Conservation (phyloP, 495 filamentous ascomycete species). For the Hypoxylon fuscum region DNA sequence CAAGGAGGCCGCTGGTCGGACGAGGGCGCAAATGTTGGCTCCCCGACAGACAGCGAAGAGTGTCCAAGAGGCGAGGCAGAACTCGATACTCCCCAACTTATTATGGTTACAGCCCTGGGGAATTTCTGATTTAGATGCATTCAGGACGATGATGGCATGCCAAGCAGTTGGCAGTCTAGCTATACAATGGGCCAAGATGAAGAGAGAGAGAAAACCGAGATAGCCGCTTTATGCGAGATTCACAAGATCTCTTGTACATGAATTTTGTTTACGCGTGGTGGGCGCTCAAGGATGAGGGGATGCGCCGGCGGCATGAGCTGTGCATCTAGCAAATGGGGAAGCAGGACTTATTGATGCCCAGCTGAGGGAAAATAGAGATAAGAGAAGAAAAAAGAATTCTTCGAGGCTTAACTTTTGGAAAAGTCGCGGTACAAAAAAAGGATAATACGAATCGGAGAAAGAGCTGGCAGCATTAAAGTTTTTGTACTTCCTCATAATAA, state of each 20-base stretch:
- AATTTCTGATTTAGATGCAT: conserved; percentile 42
- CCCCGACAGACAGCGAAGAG: conserved; percentile 22
- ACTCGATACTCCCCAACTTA: conserved; percentile 29
- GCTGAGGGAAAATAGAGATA: not conserved
- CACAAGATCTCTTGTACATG: conserved; percentile 26
- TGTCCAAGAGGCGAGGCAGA: conserved; percentile 24
- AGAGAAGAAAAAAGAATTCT: not conserved
- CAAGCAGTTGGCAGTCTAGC: conserved; percentile 37
- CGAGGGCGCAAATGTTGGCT: conserved; percentile 19
- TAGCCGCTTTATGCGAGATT: conserved; percentile 37
- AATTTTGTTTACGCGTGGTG: conserved; percentile 36
- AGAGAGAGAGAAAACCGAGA: conserved; percentile 19
- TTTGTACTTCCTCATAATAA: conserved; percentile 37
- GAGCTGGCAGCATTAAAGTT: conserved; percentile 33
- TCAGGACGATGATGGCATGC: conserved; percentile 39
- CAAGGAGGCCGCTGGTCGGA: conserved; percentile 36
- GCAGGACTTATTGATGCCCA: conserved; percentile 34
- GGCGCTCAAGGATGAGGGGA: conserved; percentile 29
- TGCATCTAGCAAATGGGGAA: conserved; percentile 27
- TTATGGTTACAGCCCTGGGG: conserved; percentile 35
- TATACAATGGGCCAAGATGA: conserved; percentile 30
- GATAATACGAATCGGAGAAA: conserved; percentile 12
- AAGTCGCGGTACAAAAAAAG: conserved; percentile 29
- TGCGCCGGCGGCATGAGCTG: conserved; percentile 33
- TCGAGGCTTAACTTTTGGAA: conserved; percentile 1